These are phyloP conservation scores for Pecoramyces ruminantium DNA, from an alignment of 192 early-diverging fungal genomes.

Conservation along the genomic window DNA sequence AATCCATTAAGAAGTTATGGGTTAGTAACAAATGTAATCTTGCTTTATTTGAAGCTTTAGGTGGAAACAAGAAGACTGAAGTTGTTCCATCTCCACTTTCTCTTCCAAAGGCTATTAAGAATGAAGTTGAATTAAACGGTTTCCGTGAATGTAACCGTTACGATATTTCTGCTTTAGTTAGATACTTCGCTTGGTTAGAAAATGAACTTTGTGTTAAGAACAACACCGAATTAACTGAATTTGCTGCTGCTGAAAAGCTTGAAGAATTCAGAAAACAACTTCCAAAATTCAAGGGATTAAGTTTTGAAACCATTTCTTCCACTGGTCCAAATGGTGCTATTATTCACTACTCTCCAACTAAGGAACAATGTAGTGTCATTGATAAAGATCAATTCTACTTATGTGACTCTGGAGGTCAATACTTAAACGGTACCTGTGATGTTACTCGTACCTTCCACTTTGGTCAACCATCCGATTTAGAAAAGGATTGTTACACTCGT, in stretches of 20 bases:
- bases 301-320: slow-evolving; percentile 90
- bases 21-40: slow-evolving; percentile 48
- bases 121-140: slow-evolving; percentile 70
- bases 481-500: slow-evolving; percentile 89
- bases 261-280: slow-evolving; percentile 55
- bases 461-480: slow-evolving; percentile 58
- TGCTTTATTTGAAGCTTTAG: slow-evolving; percentile 60
- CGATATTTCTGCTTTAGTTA: slow-evolving; percentile 72
- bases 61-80: slow-evolving; percentile 12
- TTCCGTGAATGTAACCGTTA: slow-evolving; percentile 82
- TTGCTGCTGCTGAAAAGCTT: slow-evolving; percentile 67
- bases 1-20: background rate
- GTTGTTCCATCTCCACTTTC: slow-evolving; percentile 43
- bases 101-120: slow-evolving; percentile 85
- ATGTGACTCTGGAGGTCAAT: slow-evolving; percentile 94
- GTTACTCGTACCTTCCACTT: slow-evolving; percentile 91
- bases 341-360: slow-evolving; percentile 91
- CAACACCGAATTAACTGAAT: slow-evolving; percentile 54
- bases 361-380: slow-evolving; percentile 57
- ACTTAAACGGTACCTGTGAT: slow-evolving; percentile 35
- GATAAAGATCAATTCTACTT: slow-evolving; percentile 66
- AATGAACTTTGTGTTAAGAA: slow-evolving; percentile 54
- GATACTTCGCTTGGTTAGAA: slow-evolving; percentile 90
- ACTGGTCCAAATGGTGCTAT: slow-evolving; percentile 93
- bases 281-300: slow-evolving; percentile 73